These are phyloP conservation scores for Fusarium keratoplasticum DNA, from an alignment of 2,329 filamentous ascomycete species.

Conservation along the genomic window DNA sequence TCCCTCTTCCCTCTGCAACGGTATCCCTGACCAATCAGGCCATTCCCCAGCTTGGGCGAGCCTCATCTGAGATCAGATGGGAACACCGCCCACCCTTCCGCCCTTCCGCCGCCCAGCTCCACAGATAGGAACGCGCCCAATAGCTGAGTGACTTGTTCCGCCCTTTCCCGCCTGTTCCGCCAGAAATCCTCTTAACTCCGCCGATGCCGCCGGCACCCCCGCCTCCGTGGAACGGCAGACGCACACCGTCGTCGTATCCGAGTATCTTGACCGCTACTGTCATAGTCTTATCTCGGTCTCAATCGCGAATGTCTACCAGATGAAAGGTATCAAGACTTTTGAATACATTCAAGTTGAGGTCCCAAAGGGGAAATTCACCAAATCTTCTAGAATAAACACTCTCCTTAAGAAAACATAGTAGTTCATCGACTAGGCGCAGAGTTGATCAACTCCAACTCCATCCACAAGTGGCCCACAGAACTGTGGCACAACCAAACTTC, in stretches of 20 bases:
- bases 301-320: neutral
- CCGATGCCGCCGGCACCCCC: neutral
- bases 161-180: constrained; percentile 27
- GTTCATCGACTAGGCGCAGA: neutral
- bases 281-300: neutral
- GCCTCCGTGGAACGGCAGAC: neutral
- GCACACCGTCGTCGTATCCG: neutral
- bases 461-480: neutral
- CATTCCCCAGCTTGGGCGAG: neutral
- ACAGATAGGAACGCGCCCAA: constrained; percentile 8
- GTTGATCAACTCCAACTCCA: neutral
- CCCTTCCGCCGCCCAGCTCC: constrained; percentile 9
- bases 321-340: neutral
- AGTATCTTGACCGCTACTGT: neutral
- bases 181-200: constrained; percentile 10
- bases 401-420: neutral
- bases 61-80: constrained; percentile 1
- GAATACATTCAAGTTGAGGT: neutral
- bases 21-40: constrained; percentile 3
- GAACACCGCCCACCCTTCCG: neutral
- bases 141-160: neutral
- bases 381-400: neutral
- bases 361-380: neutral
- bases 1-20: neutral
- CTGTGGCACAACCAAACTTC: neutral